A percentile compares a stretch with the other conserved stretches of the same genome.
Conservation (phyloP, 371 early-diverging fungal genomes). For the Rhizopus sp. region DNA sequence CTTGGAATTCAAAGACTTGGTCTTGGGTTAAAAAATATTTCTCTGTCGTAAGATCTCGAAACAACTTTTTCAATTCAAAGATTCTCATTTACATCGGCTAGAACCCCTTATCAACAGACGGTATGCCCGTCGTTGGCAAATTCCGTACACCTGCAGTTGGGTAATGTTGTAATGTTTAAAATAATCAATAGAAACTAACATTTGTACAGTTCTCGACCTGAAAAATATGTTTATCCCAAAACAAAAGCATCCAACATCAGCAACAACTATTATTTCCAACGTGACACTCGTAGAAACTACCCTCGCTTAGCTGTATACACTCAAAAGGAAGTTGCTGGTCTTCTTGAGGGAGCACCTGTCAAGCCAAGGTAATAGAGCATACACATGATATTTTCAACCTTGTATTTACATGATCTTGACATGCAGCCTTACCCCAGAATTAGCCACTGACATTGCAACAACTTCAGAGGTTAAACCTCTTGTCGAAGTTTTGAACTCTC, state of each 20-base stretch:
- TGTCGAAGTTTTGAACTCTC: conserved; percentile 40
- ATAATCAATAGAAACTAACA: not conserved
- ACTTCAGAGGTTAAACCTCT: conserved; percentile 39
- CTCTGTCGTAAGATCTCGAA: conserved; percentile 40
- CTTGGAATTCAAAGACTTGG: conserved; percentile 54
- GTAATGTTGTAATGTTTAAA: conserved; percentile 29
- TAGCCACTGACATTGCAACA: conserved; percentile 20
- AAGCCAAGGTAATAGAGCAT: conserved; percentile 39
- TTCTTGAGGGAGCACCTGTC: conserved; percentile 54
- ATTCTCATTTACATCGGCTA: conserved; percentile 18
- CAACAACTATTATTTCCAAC: conserved; percentile 87
- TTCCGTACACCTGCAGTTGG: conserved; percentile 63
- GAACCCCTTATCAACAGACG: conserved; percentile 64
- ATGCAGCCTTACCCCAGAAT: conserved; percentile 33
- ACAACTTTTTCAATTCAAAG: not conserved
- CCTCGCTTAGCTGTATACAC: conserved; percentile 86
- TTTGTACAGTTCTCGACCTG: conserved; percentile 51
- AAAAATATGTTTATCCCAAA: conserved; percentile 57
- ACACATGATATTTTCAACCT: not conserved
- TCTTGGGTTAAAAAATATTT: conserved; percentile 52
- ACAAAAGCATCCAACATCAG: conserved; percentile 64
- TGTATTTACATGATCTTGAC: not conserved
- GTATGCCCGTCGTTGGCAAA: conserved; percentile 62
- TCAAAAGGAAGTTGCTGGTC: conserved; percentile 73
- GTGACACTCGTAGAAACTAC: conserved; percentile 89